Conservation (phyloP, 2,329 filamentous ascomycete species). For the Cladosporium phlei region DNA sequence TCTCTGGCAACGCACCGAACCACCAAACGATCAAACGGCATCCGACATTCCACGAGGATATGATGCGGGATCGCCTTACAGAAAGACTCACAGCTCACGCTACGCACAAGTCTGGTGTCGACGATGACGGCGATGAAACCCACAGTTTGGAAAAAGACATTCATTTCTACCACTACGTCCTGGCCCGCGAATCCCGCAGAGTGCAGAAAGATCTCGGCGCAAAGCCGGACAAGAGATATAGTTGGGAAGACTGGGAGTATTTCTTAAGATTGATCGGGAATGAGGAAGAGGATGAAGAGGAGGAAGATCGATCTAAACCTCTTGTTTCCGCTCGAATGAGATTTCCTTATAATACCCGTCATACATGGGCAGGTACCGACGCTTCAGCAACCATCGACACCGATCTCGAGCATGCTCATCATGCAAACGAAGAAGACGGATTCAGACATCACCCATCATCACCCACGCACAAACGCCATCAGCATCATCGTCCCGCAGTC, state of each 20-base stretch:
- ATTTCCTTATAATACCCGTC: too few species aligned
- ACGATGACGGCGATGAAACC: constrained; percentile 36
- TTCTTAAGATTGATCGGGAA: constrained; percentile 46
- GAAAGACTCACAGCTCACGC: constrained; percentile 19
- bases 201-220: constrained; percentile 40
- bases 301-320: constrained; percentile 25
- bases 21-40: not conserved
- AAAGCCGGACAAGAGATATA: constrained; percentile 34
- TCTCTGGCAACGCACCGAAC: constrained; percentile 4
- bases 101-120: not conserved
- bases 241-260: constrained; percentile 44
- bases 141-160: constrained; percentile 45
- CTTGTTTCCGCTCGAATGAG: constrained; percentile 17
- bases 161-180: constrained; percentile 48
- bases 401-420: too few species aligned
- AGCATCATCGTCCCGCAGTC: not conserved
- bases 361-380: too few species aligned
- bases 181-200: constrained; percentile 41
- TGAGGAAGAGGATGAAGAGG: too few species aligned
- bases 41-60: not conserved
- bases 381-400: too few species aligned
- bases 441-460: not conserved
- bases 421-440: too few species aligned
- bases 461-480: not conserved
- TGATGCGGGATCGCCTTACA: constrained; percentile 21